Evolutionary conservation across 106 monocot genomes (phyloP), one percentile per base, ranked within the genome.

Genomic region (Apostasia shenzhenica): DNA sequence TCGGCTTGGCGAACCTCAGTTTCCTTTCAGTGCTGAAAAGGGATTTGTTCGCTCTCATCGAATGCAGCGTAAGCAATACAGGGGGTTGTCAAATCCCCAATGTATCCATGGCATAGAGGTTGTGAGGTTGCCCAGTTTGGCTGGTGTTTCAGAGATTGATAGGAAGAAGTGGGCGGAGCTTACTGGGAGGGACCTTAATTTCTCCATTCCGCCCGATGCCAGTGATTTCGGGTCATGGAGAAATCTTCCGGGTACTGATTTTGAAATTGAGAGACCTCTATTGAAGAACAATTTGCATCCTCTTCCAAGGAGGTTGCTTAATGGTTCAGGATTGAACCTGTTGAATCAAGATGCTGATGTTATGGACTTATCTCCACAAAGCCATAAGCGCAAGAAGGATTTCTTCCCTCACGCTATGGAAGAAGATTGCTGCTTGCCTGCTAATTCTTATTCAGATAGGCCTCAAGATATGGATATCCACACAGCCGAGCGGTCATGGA

Each of bases 61-160:
- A 43, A 80, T 80, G 80, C 80, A 80, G 71, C 63, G 80, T 4
- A 81, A 81, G 67, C 81, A 76, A 47, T 81, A 81, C 41, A 55
- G 76, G 48, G 81, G 81, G 39, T 54, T 81, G 10, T 81, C 81
- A 0, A 81, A 81, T 53, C 76, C 81, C 2, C 81, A 81, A 55
- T 81, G 81, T 11, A 64, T 81, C 5, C 76, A 81, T 49, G 81
- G 81, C 10, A 77, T 81, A 43, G 72, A 81, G 53, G 61, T 81
- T 11, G 81, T 81, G 42, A 47, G 63, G 48, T 52, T 59, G 12
- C 81, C 81, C 57, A 77, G 69, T 64, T 61, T 81, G 62, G 6
- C 63, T 4, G 49, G 42, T 42, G 68, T 81, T 8, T 1, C 72
- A 5, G 81, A 81, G 61, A 61, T 3, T 1, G 81, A 81, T 54